phyloP scores from a whole-genome alignment of 495 filamentous ascomycete species.

The Penicillium macrosclerotiorum region DNA sequence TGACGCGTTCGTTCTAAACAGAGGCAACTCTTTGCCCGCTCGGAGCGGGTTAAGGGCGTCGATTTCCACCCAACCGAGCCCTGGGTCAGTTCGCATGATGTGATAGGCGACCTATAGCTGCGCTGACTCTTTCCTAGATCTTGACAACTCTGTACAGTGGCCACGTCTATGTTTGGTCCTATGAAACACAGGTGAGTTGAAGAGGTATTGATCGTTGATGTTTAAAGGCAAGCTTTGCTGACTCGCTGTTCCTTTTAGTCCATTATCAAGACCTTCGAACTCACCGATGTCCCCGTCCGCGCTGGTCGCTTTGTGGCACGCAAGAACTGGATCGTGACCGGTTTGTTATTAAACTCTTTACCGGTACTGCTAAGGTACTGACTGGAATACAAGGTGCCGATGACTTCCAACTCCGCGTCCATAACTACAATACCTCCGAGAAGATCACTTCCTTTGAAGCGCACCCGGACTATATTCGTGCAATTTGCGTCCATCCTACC shows the following conservation, averaged over 20 bases:
- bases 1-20: slow-evolving; percentile 33
- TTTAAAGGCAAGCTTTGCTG: not conserved
- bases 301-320: slow-evolving; percentile 95
- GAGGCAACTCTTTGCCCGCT: slow-evolving; percentile 79
- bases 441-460: slow-evolving; percentile 98
- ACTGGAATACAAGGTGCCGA: too few relatives aligned
- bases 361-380: too few relatives aligned
- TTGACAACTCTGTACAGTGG: slow-evolving; percentile 95
- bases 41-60: slow-evolving; percentile 94
- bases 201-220: not conserved
- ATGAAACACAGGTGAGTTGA: slow-evolving; percentile 76
- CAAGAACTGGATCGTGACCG: slow-evolving; percentile 99
- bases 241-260: slow-evolving; percentile 45
- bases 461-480: slow-evolving; percentile 97
- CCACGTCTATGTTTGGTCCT: slow-evolving; percentile 99
- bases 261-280: slow-evolving; percentile 98
- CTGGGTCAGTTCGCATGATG: slow-evolving; percentile 57
- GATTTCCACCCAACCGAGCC: slow-evolving; percentile 96
- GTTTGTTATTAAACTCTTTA: too few relatives aligned
- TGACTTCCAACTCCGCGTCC: slow-evolving; percentile 94
- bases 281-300: slow-evolving; percentile 97
- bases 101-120: not conserved
- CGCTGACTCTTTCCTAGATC: slow-evolving; percentile 56
- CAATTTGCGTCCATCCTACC: slow-evolving; percentile 94
- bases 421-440: slow-evolving; percentile 99